phyloP scores from a whole-genome alignment of 2,329 filamentous ascomycete species.

The Rhynchosporium agropyri region DNA sequence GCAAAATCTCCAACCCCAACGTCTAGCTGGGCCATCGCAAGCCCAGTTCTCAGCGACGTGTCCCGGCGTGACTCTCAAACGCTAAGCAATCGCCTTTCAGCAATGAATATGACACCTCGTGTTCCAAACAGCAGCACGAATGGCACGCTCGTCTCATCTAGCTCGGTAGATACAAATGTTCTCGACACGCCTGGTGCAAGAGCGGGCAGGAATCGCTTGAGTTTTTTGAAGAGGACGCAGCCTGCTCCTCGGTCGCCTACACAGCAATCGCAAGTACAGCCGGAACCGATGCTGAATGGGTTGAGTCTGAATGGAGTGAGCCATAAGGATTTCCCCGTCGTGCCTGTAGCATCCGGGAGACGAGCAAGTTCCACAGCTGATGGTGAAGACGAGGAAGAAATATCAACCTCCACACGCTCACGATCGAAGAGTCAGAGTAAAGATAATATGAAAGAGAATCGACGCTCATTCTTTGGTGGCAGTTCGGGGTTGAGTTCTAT shows the following conservation, averaged over 20 bases:
- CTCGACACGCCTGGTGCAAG: constrained; percentile 31
- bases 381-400: neutral
- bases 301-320: constrained; percentile 10
- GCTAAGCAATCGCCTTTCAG: no score
- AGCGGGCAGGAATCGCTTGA: constrained; percentile 26
- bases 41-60: constrained; percentile 24
- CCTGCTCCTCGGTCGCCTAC: constrained; percentile 1
- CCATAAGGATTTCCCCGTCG: constrained; percentile 3
- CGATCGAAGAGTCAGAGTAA: constrained; percentile 21
- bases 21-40: constrained; percentile 42
- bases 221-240: constrained; percentile 28
- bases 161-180: constrained; percentile 29
- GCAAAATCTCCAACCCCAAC: constrained; percentile 46
- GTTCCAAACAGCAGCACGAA: constrained; percentile 30
- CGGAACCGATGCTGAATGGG: constrained; percentile 14
- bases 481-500: constrained; percentile 10
- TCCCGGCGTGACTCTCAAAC: constrained; percentile 15
- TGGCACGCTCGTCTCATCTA: constrained; percentile 34
- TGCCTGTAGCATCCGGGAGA: neutral
- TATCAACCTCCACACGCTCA: constrained; percentile 9
- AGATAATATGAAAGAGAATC: constrained; percentile 34
- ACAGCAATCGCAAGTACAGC: constrained; percentile 4
- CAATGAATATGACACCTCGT: constrained; percentile 16
- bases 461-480: constrained; percentile 30
- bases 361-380: no score